Evolutionary conservation across 176 grass and related monocot genomes (phyloP).

Genomic region (Thinopyrum elongatum): DNA sequence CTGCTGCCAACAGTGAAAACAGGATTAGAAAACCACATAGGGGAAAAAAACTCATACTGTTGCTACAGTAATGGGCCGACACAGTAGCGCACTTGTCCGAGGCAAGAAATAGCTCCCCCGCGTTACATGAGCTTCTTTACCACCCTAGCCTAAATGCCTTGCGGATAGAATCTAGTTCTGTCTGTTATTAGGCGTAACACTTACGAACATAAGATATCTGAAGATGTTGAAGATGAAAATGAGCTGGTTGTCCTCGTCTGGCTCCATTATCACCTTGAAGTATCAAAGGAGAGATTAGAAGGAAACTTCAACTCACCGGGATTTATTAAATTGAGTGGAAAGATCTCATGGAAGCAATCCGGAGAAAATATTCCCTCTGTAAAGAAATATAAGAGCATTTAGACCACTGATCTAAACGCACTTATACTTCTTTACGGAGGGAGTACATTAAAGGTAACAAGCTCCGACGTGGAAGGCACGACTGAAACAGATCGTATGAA

Average conservation of each 20-base stretch:
- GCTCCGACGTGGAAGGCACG: neutral
- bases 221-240: constrained; percentile 14
- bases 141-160: constrained; percentile 31
- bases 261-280: constrained; percentile 19
- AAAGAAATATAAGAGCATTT: no score
- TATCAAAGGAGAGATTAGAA: constrained; percentile 6
- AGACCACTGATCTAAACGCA: no score
- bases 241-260: constrained; percentile 11
- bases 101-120: no score
- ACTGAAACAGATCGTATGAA: neutral
- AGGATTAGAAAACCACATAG: no score
- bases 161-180: constrained; percentile 37
- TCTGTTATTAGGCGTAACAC: constrained; percentile 25
- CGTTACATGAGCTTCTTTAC: constrained; percentile 42
- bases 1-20: no score
- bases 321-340: constrained; percentile 3
- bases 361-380: no score
- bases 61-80: no score
- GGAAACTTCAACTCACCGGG: constrained; percentile 11
- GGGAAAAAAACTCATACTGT: no score
- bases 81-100: no score
- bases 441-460: no score
- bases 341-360: constrained; percentile 1
- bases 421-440: no score
- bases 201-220: constrained; percentile 5